phyloP scores from a whole-genome alignment of 2,329 filamentous ascomycete species.

The Aureobasidium lini region DNA sequence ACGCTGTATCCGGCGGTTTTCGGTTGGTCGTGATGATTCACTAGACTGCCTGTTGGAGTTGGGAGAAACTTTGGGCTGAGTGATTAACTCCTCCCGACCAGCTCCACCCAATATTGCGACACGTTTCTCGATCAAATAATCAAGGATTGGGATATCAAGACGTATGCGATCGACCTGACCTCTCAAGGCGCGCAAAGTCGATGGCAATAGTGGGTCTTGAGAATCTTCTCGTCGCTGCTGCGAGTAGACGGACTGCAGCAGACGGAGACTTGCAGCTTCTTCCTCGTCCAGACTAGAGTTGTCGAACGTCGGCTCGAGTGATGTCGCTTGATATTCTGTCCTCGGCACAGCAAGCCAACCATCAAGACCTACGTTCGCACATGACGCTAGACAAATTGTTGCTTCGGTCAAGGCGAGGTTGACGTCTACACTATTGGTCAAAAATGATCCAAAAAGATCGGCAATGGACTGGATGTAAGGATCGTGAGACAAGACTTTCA shows the following conservation, averaged over 20 bases:
- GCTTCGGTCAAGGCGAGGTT: slow-evolving; percentile 83
- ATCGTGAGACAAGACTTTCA: slow-evolving; percentile 44
- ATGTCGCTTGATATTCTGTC: neutral
- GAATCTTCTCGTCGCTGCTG: slow-evolving; percentile 30
- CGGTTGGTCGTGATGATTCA: neutral
- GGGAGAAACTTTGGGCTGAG: slow-evolving; percentile 2
- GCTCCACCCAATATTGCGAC: slow-evolving; percentile 38
- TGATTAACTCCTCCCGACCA: slow-evolving; percentile 15
- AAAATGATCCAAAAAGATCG: slow-evolving; percentile 67
- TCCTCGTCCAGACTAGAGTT: slow-evolving; percentile 35
- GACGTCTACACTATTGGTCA: slow-evolving; percentile 83
- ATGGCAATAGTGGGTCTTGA: slow-evolving; percentile 33
- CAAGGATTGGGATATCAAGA: slow-evolving; percentile 38
- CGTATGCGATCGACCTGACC: slow-evolving; percentile 37
- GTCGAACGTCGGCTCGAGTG: slow-evolving; percentile 21
- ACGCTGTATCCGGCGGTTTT: slow-evolving; percentile 1
- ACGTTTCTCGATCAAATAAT: slow-evolving; percentile 40
- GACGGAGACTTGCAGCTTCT: slow-evolving; percentile 22
- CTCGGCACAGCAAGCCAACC: slow-evolving; percentile 74
- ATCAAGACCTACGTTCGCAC: slow-evolving; percentile 76
- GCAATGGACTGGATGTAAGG: slow-evolving; percentile 46
- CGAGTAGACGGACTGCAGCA: slow-evolving; percentile 26
- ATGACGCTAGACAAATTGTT: slow-evolving; percentile 73
- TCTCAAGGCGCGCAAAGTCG: slow-evolving; percentile 35
- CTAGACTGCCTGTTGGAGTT: neutral